These are phyloP conservation scores for Cyclotella choctawhatcheeana DNA, from an alignment of 108 stramenopile species.

Conservation along the genomic window DNA sequence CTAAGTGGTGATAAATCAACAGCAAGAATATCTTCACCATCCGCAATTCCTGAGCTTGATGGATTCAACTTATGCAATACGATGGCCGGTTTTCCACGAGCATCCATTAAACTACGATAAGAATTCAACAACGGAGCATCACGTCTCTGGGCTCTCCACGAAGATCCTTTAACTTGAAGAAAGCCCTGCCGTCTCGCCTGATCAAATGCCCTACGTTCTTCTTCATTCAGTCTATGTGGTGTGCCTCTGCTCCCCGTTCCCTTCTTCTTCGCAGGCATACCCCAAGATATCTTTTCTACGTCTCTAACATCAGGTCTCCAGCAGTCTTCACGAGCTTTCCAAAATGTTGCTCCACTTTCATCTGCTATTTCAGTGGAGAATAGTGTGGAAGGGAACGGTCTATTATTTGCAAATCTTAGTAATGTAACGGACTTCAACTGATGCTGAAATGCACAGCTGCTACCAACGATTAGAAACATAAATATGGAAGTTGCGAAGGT, in stretches of 20 bases:
- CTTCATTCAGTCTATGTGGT: conserved; percentile 82
- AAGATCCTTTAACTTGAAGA: conserved; percentile 73
- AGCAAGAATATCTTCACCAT: conserved; percentile 58
- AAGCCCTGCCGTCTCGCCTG: conserved; percentile 81
- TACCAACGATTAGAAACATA: conserved; percentile 1
- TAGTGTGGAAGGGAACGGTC: not conserved
- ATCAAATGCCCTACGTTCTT: conserved; percentile 78
- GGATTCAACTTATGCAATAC: conserved; percentile 70
- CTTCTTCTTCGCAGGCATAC: conserved; percentile 85
- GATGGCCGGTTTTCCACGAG: conserved; percentile 68
- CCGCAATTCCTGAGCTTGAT: conserved; percentile 48
- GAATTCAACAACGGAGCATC: conserved; percentile 84
- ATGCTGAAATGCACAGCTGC: not conserved
- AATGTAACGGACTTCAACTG: no score
- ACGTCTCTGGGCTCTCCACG: conserved; percentile 75
- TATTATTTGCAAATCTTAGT: not conserved
- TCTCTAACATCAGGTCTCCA: conserved; percentile 80
- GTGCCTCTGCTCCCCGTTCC: conserved; percentile 81
- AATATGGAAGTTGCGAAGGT: no score
- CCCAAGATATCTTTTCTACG: conserved; percentile 85
- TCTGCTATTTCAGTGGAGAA: not conserved
- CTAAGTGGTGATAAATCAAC: conserved; percentile 82
- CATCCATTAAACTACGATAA: conserved; percentile 85
- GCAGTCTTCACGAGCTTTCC: conserved; percentile 61
- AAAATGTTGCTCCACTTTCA: conserved; percentile 30